Conservation (phyloP, 1,284 basidiomycete species). For the Takashimella tepidaria region DNA sequence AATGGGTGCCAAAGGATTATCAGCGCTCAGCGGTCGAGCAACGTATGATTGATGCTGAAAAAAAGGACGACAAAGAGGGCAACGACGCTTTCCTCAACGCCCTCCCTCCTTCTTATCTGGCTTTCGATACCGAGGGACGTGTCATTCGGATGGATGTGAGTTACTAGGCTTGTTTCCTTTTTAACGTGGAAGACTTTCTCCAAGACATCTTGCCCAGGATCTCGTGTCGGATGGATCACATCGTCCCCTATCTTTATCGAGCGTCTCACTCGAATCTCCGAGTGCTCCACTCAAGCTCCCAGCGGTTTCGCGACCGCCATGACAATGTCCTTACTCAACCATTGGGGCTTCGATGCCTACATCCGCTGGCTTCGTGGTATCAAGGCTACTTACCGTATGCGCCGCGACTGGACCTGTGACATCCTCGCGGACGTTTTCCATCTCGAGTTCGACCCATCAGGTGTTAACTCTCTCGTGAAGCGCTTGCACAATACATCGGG, state of each 20-base stretch:
- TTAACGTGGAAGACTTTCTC: conserved; percentile 56
- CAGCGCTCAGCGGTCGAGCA: conserved; percentile 42
- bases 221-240: conserved; percentile 73
- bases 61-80: conserved; percentile 38
- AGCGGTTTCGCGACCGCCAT: conserved; percentile 63
- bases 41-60: conserved; percentile 31
- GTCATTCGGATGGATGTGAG: conserved; percentile 49
- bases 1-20: conserved; percentile 4
- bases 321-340: conserved; percentile 58
- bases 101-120: conserved; percentile 64
- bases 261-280: conserved; percentile 66
- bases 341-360: conserved; percentile 66
- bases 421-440: conserved; percentile 45
- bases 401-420: conserved; percentile 47
- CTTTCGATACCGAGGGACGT: conserved; percentile 48
- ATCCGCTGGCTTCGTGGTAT: conserved; percentile 67
- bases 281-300: conserved; percentile 66
- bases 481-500: conserved; percentile 14
- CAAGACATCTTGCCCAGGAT: conserved; percentile 74
- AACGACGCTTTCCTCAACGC: conserved; percentile 40
- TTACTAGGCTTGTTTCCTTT: neutral
- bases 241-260: conserved; percentile 55
- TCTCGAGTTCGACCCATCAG: conserved; percentile 36
- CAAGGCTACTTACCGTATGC: conserved; percentile 46
- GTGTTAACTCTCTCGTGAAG: conserved; percentile 15